Evolutionary conservation across 148 eudicot genomes (phyloP), one percentile per base, ranked within the genome.

Genomic region (Silene conica): DNA sequence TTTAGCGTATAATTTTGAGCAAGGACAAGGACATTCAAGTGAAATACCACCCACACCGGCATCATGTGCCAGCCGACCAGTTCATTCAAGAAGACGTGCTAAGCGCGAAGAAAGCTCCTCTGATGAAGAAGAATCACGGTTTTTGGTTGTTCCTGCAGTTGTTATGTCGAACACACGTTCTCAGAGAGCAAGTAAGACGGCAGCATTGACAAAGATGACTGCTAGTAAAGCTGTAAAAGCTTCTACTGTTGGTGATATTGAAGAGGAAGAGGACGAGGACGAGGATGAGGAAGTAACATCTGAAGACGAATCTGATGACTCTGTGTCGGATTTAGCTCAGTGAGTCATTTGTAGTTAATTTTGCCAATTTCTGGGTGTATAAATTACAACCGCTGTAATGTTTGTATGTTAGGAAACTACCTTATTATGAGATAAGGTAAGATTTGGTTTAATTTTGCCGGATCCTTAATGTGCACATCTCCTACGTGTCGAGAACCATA

Each of bases 151-250:
- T 59, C 92, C 92, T 50, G 54, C 78, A 5, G 83, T 74, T 73
- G 81, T 83, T 70, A 52, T 55, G 67, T 78, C 79, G 69, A 79
- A 85, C 73, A 76, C 81, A 8, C 92, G 96, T 11, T 90, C 99
- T 43, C 92, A 92, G 74, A 84, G 99, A 79, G 96, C 94, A 23
- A 92, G 97, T 85, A 95, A 95, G 86, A 86, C 97, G 5, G 97
- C 94, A 23, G 99, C 99, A 34, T 73, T 95, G 80, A 77, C 80
- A 57, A 95, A 87, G 73, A 77, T 95, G 76, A 84, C 90, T n/a
- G 83, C 93, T 74, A 78, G 76, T 34, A 78, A 74, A 52, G 66
- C 86, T 20, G 43, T 71, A 8, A 79, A 46, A 54, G 71, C 81
- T 21, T 78, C 72, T 46, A 23, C 4, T 69, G 78, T 57, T 15